Evolutionary conservation across 768 basidiomycete species (phyloP).

Genomic region (Pilatotrama ljubarskyi): DNA sequence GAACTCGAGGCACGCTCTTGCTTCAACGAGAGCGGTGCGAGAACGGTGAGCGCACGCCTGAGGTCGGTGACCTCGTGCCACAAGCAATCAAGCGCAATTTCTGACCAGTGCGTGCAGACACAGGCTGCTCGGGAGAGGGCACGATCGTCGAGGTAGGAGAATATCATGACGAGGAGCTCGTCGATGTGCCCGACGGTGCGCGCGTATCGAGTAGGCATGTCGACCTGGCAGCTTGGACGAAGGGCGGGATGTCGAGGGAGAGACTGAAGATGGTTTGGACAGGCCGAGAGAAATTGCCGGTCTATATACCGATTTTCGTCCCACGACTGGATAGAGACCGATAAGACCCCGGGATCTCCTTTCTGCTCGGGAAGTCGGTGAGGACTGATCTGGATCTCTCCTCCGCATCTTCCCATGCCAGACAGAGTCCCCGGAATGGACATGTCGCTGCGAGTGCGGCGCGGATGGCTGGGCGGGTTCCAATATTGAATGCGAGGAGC

Average conservation of each 20-base stretch:
- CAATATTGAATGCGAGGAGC: background rate
- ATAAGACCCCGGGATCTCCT: constrained; percentile 23
- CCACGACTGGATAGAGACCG: constrained; percentile 19
- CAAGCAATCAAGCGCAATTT: constrained; percentile 55
- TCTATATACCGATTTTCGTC: constrained; percentile 21
- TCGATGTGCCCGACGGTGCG: constrained; percentile 17
- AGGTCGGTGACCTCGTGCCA: constrained; percentile 58
- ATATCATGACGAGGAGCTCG: constrained; percentile 28
- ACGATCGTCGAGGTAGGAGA: constrained; percentile 26
- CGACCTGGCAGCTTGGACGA: background rate
- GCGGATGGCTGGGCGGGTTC: background rate
- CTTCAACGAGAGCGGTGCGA: constrained; percentile 44
- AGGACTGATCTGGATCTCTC: constrained; percentile 10
- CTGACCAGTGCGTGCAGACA: constrained; percentile 60
- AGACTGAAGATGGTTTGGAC: background rate
- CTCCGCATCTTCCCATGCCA: constrained; percentile 15
- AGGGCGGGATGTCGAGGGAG: constrained; percentile 4
- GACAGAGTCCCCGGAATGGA: background rate
- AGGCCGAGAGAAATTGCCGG: constrained; percentile 19
- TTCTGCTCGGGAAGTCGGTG: constrained; percentile 9
- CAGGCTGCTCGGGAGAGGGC: constrained; percentile 36
- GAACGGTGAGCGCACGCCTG: constrained; percentile 45
- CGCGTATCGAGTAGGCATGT: constrained; percentile 8
- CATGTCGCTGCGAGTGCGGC: background rate
- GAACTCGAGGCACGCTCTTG: constrained; percentile 13